Evolutionary conservation across 2,329 filamentous ascomycete species (phyloP).

Genomic region (Epichloe bromicola): DNA sequence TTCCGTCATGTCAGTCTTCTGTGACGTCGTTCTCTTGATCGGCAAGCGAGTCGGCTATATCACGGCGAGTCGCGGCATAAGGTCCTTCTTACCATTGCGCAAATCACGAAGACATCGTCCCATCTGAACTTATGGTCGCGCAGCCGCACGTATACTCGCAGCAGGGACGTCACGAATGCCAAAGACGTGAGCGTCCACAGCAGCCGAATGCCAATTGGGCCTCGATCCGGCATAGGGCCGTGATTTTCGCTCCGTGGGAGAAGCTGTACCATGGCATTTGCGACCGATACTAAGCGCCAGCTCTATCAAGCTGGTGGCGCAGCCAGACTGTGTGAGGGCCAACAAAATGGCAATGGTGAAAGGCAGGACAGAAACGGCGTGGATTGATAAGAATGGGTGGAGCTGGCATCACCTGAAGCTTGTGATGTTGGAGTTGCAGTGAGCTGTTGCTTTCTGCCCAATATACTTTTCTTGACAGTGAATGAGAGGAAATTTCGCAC

Average conservation of each 20-base stretch:
- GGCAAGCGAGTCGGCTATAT: too few species aligned
- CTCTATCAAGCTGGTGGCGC: background rate
- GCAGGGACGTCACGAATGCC: conserved; percentile 6
- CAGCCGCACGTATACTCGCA: conserved; percentile 7
- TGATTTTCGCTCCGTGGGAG: background rate
- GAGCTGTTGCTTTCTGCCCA: too few species aligned
- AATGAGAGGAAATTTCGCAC: too few species aligned
- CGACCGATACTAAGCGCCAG: background rate
- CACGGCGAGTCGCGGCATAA: background rate
- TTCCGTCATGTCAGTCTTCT: too few species aligned
- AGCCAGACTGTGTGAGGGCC: background rate
- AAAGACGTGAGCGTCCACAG: conserved; percentile 10
- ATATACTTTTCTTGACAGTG: too few species aligned
- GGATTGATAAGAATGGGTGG: too few species aligned
- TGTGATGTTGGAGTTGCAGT: too few species aligned
- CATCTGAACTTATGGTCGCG: conserved; percentile 9
- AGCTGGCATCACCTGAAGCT: too few species aligned
- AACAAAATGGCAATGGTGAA: too few species aligned
- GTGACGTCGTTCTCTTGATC: too few species aligned
- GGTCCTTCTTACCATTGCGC: conserved; percentile 7
- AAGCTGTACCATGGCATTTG: background rate
- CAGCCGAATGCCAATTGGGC: conserved; percentile 5
- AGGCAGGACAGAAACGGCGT: too few species aligned
- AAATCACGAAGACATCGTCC: conserved; percentile 11
- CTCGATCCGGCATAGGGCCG: conserved; percentile 7